phyloP scores from a whole-genome alignment of 768 basidiomycete genomes.

The Trametes meyenii region DNA sequence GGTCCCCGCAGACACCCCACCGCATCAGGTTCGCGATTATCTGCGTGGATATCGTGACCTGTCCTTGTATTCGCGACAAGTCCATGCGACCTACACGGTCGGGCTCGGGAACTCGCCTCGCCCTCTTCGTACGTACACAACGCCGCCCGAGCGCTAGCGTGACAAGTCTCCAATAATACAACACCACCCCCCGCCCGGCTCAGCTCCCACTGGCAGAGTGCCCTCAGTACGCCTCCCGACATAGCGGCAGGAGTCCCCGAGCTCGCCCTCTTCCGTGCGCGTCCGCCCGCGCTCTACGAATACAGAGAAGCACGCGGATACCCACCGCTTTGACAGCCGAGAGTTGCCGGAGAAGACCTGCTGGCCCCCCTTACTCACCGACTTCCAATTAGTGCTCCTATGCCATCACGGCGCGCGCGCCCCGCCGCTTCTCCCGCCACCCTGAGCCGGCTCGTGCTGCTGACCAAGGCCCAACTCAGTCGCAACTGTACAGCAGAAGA shows the following conservation, averaged over 20 bases:
- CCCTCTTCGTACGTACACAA: neutral
- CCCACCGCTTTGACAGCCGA: conserved; percentile 15
- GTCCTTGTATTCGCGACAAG: neutral
- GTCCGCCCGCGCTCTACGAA: conserved; percentile 1
- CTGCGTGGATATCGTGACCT: neutral
- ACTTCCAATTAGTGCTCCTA: neutral
- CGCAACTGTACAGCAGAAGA: too few relatives aligned
- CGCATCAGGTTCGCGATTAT: conserved; percentile 11
- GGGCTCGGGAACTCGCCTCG: neutral
- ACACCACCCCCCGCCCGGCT: too few relatives aligned
- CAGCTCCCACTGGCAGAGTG: too few relatives aligned
- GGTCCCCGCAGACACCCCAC: conserved; percentile 3
- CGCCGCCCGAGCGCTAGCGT: too few relatives aligned
- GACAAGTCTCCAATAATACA: too few relatives aligned
- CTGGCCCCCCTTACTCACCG: neutral
- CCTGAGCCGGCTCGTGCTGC: too few relatives aligned
- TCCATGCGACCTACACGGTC: neutral
- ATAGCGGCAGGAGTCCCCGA: neutral
- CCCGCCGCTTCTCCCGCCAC: neutral
- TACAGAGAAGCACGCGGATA: conserved; percentile 16
- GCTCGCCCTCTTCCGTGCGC: neutral
- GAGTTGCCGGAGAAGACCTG: conserved; percentile 10
- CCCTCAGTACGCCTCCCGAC: too few relatives aligned
- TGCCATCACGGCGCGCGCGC: neutral
- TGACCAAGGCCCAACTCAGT: too few relatives aligned